Base-by-base conservation (phyloP, 495 filamentous ascomycete genomes). In the Amphirosellinia nigrospora region DNA sequence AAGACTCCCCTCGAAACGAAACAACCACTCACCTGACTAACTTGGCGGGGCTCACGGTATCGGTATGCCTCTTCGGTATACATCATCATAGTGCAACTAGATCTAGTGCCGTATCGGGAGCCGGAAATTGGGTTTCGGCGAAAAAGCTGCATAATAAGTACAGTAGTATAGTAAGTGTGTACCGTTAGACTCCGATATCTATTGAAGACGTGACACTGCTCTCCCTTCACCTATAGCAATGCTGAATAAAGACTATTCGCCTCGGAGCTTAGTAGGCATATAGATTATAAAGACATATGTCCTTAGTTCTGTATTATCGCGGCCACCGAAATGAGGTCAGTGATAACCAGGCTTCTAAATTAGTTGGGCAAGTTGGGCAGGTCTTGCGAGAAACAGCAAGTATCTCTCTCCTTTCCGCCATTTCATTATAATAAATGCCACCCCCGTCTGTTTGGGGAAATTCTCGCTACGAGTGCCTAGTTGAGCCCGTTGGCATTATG, bases 1-100 rank as follows among this genome's bases (percentile, higher is more conserved):
- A 15, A 23, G 4, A 34, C 62, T 50, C 43, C 28, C 61, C 45
- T 9, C 10, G 58, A 63, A 63, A 30, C 60, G 62, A 48, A 52
- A 64, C 45, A 46, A 26, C 39, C 21, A 63, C 39, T n/a, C 41
- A n/a, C n/a, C 41, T 65, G 46, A 36, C 28, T 28, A 19, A 28
- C 30, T 65, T 53, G 19, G 46, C 34, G 28, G n/a, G n/a, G 58
- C 16, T 28, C 46, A 53, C 34, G 30, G 43, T n/a, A 36, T 4
- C 34, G n/a, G n/a, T 39, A 38, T 43, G 61, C 61, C 61, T 50
- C 41, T 2, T 48, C 43, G 30, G 61, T 36, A 64, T 30, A 48
- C n/a, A 19, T 10, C n/a, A n/a, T n/a, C n/a, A n/a, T n/a, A n/a
- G n/a, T n/a, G n/a, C n/a, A n/a, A n/a, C n/a, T n/a, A n/a, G n/a